Percentiles rank a stretch among this genome's conserved stretches.
These are phyloP conservation scores for Emergomyces africanus DNA, from an alignment of 2,329 filamentous ascomycete species.

Conservation along the genomic window DNA sequence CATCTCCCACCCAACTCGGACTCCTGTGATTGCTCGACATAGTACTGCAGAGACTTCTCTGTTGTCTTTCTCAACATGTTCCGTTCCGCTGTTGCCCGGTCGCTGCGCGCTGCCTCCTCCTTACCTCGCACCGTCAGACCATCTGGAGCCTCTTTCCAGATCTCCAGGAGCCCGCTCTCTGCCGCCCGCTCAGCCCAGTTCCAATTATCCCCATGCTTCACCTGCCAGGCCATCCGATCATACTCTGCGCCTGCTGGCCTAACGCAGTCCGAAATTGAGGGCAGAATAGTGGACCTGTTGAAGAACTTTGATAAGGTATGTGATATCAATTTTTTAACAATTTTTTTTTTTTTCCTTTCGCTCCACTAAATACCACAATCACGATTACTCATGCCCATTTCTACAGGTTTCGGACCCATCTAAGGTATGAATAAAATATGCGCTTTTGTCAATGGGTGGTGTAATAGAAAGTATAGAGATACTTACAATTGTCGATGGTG, in stretches of 20 bases:
- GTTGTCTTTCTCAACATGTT: conserved; percentile 54
- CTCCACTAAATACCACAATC: not conserved
- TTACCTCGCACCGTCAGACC: conserved; percentile 39
- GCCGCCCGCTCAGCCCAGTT: conserved; percentile 48
- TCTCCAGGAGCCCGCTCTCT: conserved; percentile 41
- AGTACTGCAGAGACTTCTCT: too few species aligned
- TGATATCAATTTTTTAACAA: conserved; percentile 13
- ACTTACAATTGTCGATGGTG: conserved; percentile 13
- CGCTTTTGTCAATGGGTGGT: not conserved
- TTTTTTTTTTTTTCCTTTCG: too few species aligned
- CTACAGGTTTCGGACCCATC: conserved; percentile 37
- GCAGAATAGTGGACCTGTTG: conserved; percentile 81
- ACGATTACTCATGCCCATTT: conserved; percentile 8
- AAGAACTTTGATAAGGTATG: conserved; percentile 94
- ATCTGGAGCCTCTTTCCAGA: conserved; percentile 46
- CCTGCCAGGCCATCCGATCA: conserved; percentile 60
- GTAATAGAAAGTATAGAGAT: not conserved
- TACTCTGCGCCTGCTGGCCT: conserved; percentile 77
- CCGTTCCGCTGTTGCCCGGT: conserved; percentile 72
- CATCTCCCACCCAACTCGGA: not conserved
- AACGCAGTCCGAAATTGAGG: conserved; percentile 72
- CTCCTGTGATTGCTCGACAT: not conserved
- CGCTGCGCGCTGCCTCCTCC: conserved; percentile 47
- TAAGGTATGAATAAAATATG: conserved; percentile 34
- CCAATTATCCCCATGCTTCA: conserved; percentile 48